Percentiles rank a stretch among this genome's conserved stretches.
phyloP scores from a whole-genome alignment of 345 rosid species.

The Eucalyptus sp. region DNA sequence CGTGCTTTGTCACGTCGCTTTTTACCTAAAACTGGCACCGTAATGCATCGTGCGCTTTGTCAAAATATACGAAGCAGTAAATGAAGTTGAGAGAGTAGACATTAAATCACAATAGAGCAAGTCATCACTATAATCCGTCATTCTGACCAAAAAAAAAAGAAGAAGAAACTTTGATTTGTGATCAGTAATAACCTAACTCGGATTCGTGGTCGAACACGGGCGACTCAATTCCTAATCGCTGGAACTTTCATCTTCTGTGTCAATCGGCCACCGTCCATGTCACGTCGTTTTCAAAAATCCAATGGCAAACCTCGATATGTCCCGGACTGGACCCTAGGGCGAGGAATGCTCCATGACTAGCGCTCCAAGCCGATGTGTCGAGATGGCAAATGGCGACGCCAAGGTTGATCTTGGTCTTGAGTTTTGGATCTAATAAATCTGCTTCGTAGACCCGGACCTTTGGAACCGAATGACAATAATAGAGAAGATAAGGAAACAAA shows the following conservation, averaged over 20 bases:
- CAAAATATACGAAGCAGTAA: neutral
- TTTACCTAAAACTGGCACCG: neutral
- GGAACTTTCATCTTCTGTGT: neutral
- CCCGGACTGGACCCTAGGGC: conserved; percentile 77
- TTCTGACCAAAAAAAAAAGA: accelerated
- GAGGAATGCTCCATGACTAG: conserved; percentile 64
- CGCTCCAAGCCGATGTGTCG: conserved; percentile 79
- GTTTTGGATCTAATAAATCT: conserved; percentile 46
- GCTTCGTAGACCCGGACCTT: conserved; percentile 74
- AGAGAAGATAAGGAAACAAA: conserved; percentile 64
- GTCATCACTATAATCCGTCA: neutral
- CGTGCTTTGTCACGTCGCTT: neutral
- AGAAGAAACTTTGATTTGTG: neutral
- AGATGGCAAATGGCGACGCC: conserved; percentile 84
- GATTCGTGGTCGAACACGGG: neutral
- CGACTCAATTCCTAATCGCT: neutral
- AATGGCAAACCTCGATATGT: conserved; percentile 68
- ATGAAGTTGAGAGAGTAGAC: neutral
- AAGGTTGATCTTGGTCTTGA: conserved; percentile 39
- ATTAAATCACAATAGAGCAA: neutral
- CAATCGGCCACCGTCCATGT: conserved; percentile 49
- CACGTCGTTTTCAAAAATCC: conserved; percentile 89
- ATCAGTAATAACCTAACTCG: neutral
- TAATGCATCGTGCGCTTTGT: neutral
- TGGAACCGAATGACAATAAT: conserved; percentile 92